Percentiles rank a stretch among this genome's conserved stretches.
These are phyloP conservation scores for Ceraceosorus guamensis DNA, from an alignment of 1,284 basidiomycete genomes.

Conservation along the genomic window DNA sequence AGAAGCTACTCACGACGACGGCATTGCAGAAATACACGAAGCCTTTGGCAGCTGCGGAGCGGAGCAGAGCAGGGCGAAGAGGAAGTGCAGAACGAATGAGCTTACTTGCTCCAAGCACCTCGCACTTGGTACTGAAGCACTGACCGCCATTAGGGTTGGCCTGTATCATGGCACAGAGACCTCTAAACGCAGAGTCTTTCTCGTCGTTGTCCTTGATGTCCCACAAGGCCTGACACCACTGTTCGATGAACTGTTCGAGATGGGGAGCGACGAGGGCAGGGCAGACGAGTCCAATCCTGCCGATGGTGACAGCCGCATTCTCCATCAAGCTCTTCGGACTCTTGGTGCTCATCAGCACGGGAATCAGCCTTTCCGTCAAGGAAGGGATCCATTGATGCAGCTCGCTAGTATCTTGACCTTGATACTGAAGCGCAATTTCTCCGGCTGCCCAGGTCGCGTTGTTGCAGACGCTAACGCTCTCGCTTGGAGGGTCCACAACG, in stretches of 20 bases:
- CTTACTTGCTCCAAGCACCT: neutral
- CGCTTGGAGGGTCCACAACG: conserved; percentile 77
- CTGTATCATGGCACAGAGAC: conserved; percentile 91
- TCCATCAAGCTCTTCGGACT: conserved; percentile 89
- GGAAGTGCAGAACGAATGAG: neutral
- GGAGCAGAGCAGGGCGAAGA: conserved; percentile 9
- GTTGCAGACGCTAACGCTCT: conserved; percentile 93
- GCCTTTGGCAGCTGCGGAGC: too few species aligned
- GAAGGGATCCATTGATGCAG: conserved; percentile 51
- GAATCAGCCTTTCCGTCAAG: conserved; percentile 78
- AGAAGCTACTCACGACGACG: conserved; percentile 45
- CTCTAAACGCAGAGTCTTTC: conserved; percentile 98
- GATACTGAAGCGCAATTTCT: conserved; percentile 65
- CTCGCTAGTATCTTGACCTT: conserved; percentile 15
- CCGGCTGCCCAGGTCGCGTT: conserved; percentile 99
- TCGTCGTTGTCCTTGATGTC: conserved; percentile 99
- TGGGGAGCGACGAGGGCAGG: conserved; percentile 81
- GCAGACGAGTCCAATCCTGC: conserved; percentile 86
- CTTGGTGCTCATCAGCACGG: conserved; percentile 81
- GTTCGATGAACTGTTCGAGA: conserved; percentile 79
- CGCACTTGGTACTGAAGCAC: conserved; percentile 4
- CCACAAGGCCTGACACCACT: conserved; percentile 94
- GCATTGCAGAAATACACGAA: conserved; percentile 48
- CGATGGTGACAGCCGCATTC: conserved; percentile 99
- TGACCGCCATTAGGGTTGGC: conserved; percentile 71